Base-by-base conservation (phyloP, 208 protist genomes). In the Kentomonas sorsogonicus region DNA sequence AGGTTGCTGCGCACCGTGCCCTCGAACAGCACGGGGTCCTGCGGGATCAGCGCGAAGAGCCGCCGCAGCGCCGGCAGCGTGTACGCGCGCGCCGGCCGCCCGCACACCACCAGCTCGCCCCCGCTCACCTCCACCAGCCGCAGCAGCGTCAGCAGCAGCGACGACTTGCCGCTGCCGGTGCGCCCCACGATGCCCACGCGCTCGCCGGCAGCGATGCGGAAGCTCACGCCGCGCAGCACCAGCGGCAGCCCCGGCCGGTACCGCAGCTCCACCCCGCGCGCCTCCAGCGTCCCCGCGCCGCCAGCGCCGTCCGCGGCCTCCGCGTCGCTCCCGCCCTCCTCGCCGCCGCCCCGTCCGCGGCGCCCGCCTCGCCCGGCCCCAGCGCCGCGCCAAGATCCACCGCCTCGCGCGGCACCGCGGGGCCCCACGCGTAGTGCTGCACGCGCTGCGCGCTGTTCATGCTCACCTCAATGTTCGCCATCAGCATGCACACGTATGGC, bases 81-180 rank as follows among this genome's bases (percentile, higher is more conserved):
- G 58, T 77, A 80, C 48, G 68, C 11, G 29, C 39, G 51, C n/a
- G 74, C 71, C 25, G 59, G 57, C 20, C 62, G 60, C 15, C 72
- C 77, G 46, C 62, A 58, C 38, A 91, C 64, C 20, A 65, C 38
- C 23, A 93, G 76, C 36, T 48, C 54, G 26, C 84, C 85, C 13
- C 72, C 71, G 58, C 72, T 73, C 13, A 76, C 67, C 6, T 84
- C 69, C 45, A 94, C 66, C 63, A 91, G 55, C 43, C 85, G 73
- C 66, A 93, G 47, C 43, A 94, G 67, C 33, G 82, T 74, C 52
- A 83, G 60, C 62, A 94, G 46, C 53, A 96, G 71, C 50, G 87
- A 84, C 45, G 82, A 87, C 76, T 96, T 96, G 39, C 89, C 89
- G 47, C 71, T 79, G 18, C 91, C 91, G 20, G 89, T 92, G 50